phyloP scores from a whole-genome alignment of 345 rosid species.

The Hypericum perforatum region DNA sequence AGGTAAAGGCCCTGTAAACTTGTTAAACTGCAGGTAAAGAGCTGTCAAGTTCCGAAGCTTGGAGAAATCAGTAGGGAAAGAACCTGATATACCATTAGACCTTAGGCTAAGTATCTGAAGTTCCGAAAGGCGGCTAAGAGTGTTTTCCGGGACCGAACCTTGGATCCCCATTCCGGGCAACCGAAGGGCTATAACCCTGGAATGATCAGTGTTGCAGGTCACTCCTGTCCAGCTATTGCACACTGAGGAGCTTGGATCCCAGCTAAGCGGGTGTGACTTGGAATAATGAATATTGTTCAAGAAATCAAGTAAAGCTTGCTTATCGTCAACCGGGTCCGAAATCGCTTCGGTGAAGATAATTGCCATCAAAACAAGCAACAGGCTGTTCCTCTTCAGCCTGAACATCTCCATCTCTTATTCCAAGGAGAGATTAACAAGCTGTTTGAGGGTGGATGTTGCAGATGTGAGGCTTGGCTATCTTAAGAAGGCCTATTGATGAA shows the following conservation, averaged over 20 bases:
- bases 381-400: neutral
- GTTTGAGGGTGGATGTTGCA: slow-evolving; percentile 6
- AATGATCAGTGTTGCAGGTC: slow-evolving; percentile 3
- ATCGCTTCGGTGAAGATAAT: neutral
- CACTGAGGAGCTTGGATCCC: neutral
- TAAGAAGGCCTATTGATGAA: no score
- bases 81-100: slow-evolving; percentile 2
- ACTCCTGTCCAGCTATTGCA: slow-evolving; percentile 8
- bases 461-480: neutral
- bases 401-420: neutral
- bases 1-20: slow-evolving; percentile 2
- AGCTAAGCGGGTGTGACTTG: neutral
- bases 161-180: slow-evolving; percentile 6
- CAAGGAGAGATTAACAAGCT: neutral
- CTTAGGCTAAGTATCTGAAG: slow-evolving; percentile 4
- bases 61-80: slow-evolving; percentile 6
- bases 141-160: slow-evolving; percentile 1
- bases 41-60: slow-evolving; percentile 1
- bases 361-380: neutral
- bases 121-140: slow-evolving; percentile 3
- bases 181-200: slow-evolving; percentile 2
- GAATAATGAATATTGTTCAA: neutral
- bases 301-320: slow-evolving; percentile 8
- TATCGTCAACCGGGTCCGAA: slow-evolving; percentile 6
- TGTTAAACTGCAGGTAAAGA: slow-evolving; percentile 2